These are phyloP conservation scores for Thermoascus crustaceus DNA, from an alignment of 2,329 filamentous ascomycete genomes.

Conservation along the genomic window DNA sequence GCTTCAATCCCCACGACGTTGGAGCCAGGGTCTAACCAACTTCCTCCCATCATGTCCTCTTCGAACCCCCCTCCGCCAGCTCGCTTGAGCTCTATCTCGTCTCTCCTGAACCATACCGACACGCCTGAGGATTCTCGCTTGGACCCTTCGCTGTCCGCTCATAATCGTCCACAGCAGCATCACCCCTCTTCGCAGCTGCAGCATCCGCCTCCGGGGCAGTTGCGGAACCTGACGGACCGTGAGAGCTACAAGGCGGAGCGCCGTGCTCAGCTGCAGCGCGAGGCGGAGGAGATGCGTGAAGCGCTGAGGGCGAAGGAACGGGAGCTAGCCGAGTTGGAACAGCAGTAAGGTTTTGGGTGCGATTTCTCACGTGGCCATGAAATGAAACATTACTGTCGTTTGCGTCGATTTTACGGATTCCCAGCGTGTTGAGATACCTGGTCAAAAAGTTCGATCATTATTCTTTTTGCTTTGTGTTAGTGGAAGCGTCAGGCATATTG, in stretches of 20 bases:
- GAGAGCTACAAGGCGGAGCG: conserved; percentile 53
- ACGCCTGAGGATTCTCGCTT: conserved; percentile 30
- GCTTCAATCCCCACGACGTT: conserved; percentile 20
- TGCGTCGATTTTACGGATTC: too few relatives aligned
- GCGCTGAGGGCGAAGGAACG: conserved; percentile 65
- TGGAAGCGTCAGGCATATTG: neutral
- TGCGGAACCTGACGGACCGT: conserved; percentile 34
- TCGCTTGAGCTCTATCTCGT: conserved; percentile 66
- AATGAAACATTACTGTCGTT: neutral
- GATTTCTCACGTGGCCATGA: neutral
- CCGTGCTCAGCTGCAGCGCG: conserved; percentile 58
- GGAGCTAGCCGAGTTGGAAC: conserved; percentile 53
- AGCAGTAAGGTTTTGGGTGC: conserved; percentile 8
- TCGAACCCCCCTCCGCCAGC: conserved; percentile 39
- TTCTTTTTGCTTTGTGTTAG: conserved; percentile 1
- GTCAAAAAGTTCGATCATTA: conserved; percentile 5
- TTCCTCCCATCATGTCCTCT: conserved; percentile 32
- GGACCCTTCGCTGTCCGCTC: conserved; percentile 31
- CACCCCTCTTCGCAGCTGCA: conserved; percentile 12
- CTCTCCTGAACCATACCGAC: conserved; percentile 57
- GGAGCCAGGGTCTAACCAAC: conserved; percentile 29
- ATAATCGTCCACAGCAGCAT: conserved; percentile 15
- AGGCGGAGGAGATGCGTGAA: conserved; percentile 69
- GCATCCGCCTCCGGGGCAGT: conserved; percentile 17
- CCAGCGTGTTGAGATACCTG: too few relatives aligned